phyloP scores from a whole-genome alignment of 257 asterid species.

The Solanum gandarillasii region DNA sequence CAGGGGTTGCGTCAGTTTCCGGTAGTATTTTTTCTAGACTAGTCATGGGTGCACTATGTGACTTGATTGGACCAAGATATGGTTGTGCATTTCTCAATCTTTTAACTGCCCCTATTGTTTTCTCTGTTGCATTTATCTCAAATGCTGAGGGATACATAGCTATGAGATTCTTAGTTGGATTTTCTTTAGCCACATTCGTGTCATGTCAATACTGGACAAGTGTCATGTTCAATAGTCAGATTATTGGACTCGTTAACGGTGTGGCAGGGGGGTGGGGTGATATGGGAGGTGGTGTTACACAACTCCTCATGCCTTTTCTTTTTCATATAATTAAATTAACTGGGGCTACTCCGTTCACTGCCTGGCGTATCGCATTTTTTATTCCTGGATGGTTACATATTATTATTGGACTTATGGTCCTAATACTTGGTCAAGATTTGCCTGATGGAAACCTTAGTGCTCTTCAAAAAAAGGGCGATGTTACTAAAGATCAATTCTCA shows the following conservation, averaged over 20 bases:
- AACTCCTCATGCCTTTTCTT: slow-evolving; percentile 49
- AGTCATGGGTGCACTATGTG: slow-evolving; percentile 54
- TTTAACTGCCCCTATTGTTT: slow-evolving; percentile 43
- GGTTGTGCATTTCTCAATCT: slow-evolving; percentile 52
- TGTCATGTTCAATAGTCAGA: slow-evolving; percentile 37
- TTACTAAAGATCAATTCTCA: slow-evolving; percentile 33
- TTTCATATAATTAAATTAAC: slow-evolving; percentile 12
- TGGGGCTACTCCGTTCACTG: slow-evolving; percentile 40
- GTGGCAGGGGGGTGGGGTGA: slow-evolving; percentile 59
- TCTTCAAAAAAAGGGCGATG: slow-evolving; percentile 36
- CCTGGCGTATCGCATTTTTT: slow-evolving; percentile 55
- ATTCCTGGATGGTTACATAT: slow-evolving; percentile 46
- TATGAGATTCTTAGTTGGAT: slow-evolving; percentile 50
- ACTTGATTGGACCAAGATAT: slow-evolving; percentile 41
- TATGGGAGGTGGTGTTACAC: slow-evolving; percentile 55
- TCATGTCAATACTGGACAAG: slow-evolving; percentile 55
- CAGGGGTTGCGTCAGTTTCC: slow-evolving; percentile 55
- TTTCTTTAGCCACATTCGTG: slow-evolving; percentile 46
- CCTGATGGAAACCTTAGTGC: slow-evolving; percentile 55
- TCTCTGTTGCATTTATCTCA: slow-evolving; percentile 31
- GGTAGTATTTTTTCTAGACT: slow-evolving; percentile 59
- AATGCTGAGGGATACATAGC: slow-evolving; percentile 33
- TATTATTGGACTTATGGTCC: slow-evolving; percentile 32
- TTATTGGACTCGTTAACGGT: slow-evolving; percentile 44
- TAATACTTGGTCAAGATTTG: slow-evolving; percentile 44